Evolutionary conservation across 2,329 filamentous ascomycete genomes (phyloP).

Genomic region (Sporothrix pseudoabietina): DNA sequence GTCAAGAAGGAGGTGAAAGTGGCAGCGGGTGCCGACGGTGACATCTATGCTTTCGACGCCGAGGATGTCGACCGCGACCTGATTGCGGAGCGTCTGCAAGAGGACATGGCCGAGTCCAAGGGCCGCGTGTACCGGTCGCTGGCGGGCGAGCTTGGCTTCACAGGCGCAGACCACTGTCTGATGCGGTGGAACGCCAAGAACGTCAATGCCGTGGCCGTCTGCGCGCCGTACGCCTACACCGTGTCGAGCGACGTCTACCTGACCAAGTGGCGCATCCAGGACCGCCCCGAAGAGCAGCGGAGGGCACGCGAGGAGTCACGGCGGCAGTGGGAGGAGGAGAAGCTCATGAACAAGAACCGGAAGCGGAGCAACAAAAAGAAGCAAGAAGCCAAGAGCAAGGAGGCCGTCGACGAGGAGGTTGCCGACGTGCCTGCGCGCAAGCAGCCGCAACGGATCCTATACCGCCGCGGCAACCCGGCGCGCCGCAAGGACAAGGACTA

Average conservation of each 20-base stretch:
- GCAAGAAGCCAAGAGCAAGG: constrained; percentile 11
- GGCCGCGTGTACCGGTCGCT: constrained; percentile 84
- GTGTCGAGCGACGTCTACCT: constrained; percentile 82
- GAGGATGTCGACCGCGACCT: constrained; percentile 90
- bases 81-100: constrained; percentile 84
- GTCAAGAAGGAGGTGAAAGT: constrained; percentile 72
- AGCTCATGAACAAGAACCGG: constrained; percentile 57
- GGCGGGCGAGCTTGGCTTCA: constrained; percentile 71
- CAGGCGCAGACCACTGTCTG: constrained; percentile 65
- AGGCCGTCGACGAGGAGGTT: background rate
- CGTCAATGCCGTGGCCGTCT: constrained; percentile 78
- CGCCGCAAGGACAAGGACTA: constrained; percentile 66
- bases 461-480: constrained; percentile 62
- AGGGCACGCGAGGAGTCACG: constrained; percentile 54
- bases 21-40: constrained; percentile 40
- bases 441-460: constrained; percentile 64
- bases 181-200: constrained; percentile 78
- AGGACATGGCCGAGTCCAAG: constrained; percentile 90
- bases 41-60: constrained; percentile 87
- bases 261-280: constrained; percentile 86
- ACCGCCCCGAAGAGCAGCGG: constrained; percentile 62
- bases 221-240: constrained; percentile 81
- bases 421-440: constrained; percentile 59
- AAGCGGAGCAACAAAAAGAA: constrained; percentile 57
- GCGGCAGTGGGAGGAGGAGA: constrained; percentile 51